These are phyloP conservation scores for Cercis canadensis DNA, from an alignment of 306 rosid species.

Conservation along the genomic window DNA sequence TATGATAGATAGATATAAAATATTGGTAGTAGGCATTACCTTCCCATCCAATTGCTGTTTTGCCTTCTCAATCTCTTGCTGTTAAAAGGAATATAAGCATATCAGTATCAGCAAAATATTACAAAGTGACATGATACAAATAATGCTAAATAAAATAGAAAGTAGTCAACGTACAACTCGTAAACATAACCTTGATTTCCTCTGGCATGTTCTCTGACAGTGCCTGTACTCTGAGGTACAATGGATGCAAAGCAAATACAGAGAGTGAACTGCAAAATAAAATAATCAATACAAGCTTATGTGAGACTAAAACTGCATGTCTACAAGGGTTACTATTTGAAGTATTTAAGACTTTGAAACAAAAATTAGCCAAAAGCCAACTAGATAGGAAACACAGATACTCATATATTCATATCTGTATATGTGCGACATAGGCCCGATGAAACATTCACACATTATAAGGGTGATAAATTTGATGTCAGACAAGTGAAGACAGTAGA, in stretches of 20 bases:
- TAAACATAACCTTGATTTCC: slow-evolving; percentile 71
- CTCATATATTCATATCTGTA: too few relatives aligned
- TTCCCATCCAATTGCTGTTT: slow-evolving; percentile 74
- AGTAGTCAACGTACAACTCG: slow-evolving; percentile 1
- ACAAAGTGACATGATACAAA: background rate
- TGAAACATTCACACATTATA: slow-evolving; percentile 4
- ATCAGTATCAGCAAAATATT: slow-evolving; percentile 34
- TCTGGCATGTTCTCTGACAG: slow-evolving; percentile 76
- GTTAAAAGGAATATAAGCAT: slow-evolving; percentile 38
- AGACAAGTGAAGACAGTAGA: slow-evolving; percentile 9
- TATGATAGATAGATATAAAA: slow-evolving; percentile 32
- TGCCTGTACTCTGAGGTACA: slow-evolving; percentile 89
- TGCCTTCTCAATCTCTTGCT: slow-evolving; percentile 82
- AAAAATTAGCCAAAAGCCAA: too few relatives aligned
- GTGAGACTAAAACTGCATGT: slow-evolving; percentile 24
- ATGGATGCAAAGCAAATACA: slow-evolving; percentile 93
- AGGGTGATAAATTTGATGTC: slow-evolving; percentile 20
- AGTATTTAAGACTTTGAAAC: slow-evolving; percentile 18
- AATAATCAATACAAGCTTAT: slow-evolving; percentile 14
- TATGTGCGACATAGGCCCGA: too few relatives aligned
- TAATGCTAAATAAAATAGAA: slow-evolving; percentile 9
- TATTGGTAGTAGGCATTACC: slow-evolving; percentile 54
- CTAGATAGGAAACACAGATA: too few relatives aligned
- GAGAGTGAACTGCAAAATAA: slow-evolving; percentile 84
- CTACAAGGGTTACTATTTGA: slow-evolving; percentile 8